Percentiles rank a stretch among this genome's conserved stretches.
Evolutionary conservation across 2,329 filamentous ascomycete genomes (phyloP).

Genomic region (Cadophora malorum): DNA sequence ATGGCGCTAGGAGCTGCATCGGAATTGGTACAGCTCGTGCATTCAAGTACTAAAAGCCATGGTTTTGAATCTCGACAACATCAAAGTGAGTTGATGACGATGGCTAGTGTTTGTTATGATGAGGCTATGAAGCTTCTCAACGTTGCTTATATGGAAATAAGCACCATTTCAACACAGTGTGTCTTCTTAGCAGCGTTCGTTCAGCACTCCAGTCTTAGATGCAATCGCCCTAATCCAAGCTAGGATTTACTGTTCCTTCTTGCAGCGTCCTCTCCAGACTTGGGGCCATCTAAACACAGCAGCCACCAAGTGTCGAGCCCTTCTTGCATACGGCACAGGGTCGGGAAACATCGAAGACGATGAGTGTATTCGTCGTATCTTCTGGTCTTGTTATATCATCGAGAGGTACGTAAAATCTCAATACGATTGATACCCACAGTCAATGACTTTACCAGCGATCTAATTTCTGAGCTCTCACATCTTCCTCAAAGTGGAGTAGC

Average conservation of each 20-base stretch:
- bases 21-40: conserved; percentile 30
- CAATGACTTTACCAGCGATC: conserved; percentile 49
- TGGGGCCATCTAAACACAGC: conserved; percentile 59
- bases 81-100: conserved; percentile 35
- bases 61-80: conserved; percentile 32
- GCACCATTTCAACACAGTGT: conserved; percentile 55
- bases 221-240: neutral
- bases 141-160: conserved; percentile 54
- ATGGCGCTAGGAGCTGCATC: conserved; percentile 52
- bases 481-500: conserved; percentile 58
- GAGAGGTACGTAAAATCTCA: conserved; percentile 50
- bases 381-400: conserved; percentile 62
- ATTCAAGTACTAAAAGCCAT: conserved; percentile 17
- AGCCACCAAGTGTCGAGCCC: conserved; percentile 56
- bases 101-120: conserved; percentile 39
- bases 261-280: conserved; percentile 57
- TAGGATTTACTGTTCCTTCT: conserved; percentile 57
- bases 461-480: conserved; percentile 58
- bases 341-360: conserved; percentile 49
- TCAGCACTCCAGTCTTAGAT: neutral
- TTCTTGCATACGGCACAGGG: conserved; percentile 52
- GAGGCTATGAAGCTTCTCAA: conserved; percentile 54
- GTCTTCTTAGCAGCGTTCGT: conserved; percentile 57
- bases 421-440: neutral
- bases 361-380: conserved; percentile 57